A percentile compares a stretch with the other conserved stretches of the same genome.
phyloP scores from a whole-genome alignment of 208 protist species.

The Leishmania major region DNA sequence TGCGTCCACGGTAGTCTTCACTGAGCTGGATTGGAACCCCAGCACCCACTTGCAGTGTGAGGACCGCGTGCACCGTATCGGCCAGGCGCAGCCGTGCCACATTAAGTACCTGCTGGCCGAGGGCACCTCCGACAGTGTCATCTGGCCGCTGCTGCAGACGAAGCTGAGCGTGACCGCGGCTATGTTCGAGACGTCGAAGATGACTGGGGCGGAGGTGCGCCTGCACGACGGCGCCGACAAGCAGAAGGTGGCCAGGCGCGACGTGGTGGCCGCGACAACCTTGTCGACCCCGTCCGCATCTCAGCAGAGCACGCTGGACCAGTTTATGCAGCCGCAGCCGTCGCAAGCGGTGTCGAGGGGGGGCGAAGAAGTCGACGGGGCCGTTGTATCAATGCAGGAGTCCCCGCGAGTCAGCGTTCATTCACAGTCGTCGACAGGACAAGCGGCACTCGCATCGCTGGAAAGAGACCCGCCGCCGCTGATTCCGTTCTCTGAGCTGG shows the following conservation, averaged over 20 bases:
- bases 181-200: constrained; percentile 58
- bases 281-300: constrained; percentile 22
- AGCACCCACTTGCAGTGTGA: constrained; percentile 96
- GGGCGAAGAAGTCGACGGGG: constrained; percentile 5
- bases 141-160: constrained; percentile 90
- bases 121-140: constrained; percentile 88
- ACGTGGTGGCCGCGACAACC: constrained; percentile 19
- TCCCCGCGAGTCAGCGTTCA: not conserved
- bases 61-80: constrained; percentile 97
- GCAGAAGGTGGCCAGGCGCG: constrained; percentile 49
- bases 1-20: constrained; percentile 95
- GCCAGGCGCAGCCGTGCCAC: constrained; percentile 83
- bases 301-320: constrained; percentile 58
- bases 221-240: constrained; percentile 42
- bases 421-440: not conserved
- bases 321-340: constrained; percentile 26
- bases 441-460: not conserved
- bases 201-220: constrained; percentile 23
- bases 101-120: constrained; percentile 95
- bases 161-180: constrained; percentile 88
- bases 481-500: constrained; percentile 25
- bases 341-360: constrained; percentile 3
- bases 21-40: constrained; percentile 98
- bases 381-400: not conserved
- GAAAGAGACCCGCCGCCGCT: constrained; percentile 9